phyloP scores from a whole-genome alignment of 495 filamentous ascomycete species.

The Aspergillus carlsbadensis region DNA sequence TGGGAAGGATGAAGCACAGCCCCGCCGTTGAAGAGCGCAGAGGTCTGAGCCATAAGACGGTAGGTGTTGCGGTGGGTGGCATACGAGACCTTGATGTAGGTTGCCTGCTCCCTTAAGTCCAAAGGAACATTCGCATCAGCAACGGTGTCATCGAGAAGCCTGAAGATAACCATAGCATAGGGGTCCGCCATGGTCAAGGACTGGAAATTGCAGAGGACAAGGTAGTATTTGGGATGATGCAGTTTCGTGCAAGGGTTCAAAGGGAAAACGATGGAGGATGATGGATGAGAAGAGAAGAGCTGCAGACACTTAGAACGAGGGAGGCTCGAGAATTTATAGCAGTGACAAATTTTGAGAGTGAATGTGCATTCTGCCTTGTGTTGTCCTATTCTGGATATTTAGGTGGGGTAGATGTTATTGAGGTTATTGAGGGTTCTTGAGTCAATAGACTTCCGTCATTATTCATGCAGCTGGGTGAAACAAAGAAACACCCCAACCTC shows the following conservation, averaged over 20 bases:
- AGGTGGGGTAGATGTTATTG: neutral
- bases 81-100: conserved; percentile 15
- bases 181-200: neutral
- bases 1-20: conserved; percentile 19
- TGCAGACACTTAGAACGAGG: neutral
- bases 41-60: conserved; percentile 25
- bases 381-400: neutral
- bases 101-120: conserved; percentile 14
- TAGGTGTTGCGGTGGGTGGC: conserved; percentile 12
- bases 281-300: neutral
- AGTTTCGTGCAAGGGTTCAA: neutral
- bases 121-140: conserved; percentile 1
- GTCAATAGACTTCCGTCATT: conserved; percentile 13
- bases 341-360: neutral
- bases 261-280: neutral
- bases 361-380: neutral
- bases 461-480: conserved; percentile 12
- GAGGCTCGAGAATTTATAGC: neutral
- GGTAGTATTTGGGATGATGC: neutral
- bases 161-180: neutral
- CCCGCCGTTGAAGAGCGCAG: conserved; percentile 14
- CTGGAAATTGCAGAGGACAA: conserved; percentile 1
- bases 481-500: conserved; percentile 27
- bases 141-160: conserved; percentile 6
- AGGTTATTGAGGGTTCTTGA: neutral